phyloP scores from a whole-genome alignment of 345 rosid genomes.

The Eutrema yunnanense region DNA sequence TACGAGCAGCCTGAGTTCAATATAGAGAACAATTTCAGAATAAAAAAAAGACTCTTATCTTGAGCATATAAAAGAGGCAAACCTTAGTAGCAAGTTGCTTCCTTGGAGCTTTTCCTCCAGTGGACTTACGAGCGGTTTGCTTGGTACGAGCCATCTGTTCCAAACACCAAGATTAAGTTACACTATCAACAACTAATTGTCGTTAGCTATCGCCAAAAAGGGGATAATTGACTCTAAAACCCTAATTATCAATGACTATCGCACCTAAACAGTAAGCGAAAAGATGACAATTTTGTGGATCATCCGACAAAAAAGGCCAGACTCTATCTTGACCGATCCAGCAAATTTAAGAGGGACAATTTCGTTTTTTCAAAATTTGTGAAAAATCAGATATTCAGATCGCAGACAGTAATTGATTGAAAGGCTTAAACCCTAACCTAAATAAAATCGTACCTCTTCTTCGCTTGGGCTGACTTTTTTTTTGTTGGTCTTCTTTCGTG shows the following conservation, averaged over 20 bases:
- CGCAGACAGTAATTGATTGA: not conserved
- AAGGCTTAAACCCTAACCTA: not conserved
- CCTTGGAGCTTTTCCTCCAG: constrained; percentile 96
- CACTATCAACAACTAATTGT: not conserved
- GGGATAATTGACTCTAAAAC: not conserved
- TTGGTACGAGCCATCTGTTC: constrained; percentile 47
- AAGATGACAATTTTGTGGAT: not conserved
- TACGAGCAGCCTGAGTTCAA: constrained; percentile 64
- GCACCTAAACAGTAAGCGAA: not conserved
- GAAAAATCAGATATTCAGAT: not conserved
- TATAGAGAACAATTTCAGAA: not conserved
- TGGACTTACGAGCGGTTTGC: constrained; percentile 92
- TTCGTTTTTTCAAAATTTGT: not conserved
- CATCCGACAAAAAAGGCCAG: not conserved
- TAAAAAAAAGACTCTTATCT: not conserved
- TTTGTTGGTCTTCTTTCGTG: not conserved
- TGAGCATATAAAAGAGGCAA: not conserved
- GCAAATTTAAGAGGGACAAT: not conserved
- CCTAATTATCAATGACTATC: not conserved
- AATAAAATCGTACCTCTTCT: constrained; percentile 2
- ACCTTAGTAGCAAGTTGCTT: constrained; percentile 95
- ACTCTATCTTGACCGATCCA: not conserved
- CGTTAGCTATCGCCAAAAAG: not conserved
- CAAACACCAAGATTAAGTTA: not conserved
- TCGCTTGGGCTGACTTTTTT: not conserved